phyloP scores from a whole-genome alignment of 768 basidiomycete genomes.

The Russula sp. region DNA sequence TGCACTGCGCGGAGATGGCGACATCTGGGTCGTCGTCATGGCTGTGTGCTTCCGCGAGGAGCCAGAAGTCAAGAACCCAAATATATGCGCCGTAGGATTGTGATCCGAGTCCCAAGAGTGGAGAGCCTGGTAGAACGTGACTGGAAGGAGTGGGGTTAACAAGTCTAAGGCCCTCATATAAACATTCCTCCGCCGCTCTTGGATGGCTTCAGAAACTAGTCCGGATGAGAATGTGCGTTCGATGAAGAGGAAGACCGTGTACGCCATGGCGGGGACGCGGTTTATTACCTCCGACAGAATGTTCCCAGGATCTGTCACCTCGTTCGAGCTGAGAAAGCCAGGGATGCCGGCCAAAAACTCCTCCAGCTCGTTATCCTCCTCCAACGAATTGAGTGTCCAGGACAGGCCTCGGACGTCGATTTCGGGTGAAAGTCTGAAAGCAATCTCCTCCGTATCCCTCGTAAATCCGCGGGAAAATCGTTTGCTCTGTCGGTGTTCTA shows the following conservation, averaged over 20 bases:
- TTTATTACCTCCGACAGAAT: constrained; percentile 10
- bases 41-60: constrained; percentile 18
- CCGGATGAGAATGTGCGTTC: constrained; percentile 23
- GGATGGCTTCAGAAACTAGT: constrained; percentile 16
- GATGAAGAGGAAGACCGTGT: constrained; percentile 23
- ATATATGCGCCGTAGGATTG: constrained; percentile 11
- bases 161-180: constrained; percentile 19
- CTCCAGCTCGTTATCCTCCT: constrained; percentile 27
- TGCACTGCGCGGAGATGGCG: constrained; percentile 21
- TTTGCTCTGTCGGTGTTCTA: constrained; percentile 17
- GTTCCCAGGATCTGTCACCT: constrained; percentile 6
- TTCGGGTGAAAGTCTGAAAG: constrained; percentile 10
- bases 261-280: constrained; percentile 19
- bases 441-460: constrained; percentile 18
- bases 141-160: constrained; percentile 15
- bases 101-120: constrained; percentile 19
- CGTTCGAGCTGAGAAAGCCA: constrained; percentile 23
- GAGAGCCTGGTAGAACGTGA: constrained; percentile 22
- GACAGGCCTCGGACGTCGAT: constrained; percentile 24
- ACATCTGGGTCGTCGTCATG: constrained; percentile 24
- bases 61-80: constrained; percentile 22
- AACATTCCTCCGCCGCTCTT: constrained; percentile 17
- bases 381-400: constrained; percentile 23
- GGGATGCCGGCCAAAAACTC: constrained; percentile 23
- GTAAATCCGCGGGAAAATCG: constrained; percentile 21